Base-by-base conservation (phyloP, 768 basidiomycete species). In the Lentinus brumalis region DNA sequence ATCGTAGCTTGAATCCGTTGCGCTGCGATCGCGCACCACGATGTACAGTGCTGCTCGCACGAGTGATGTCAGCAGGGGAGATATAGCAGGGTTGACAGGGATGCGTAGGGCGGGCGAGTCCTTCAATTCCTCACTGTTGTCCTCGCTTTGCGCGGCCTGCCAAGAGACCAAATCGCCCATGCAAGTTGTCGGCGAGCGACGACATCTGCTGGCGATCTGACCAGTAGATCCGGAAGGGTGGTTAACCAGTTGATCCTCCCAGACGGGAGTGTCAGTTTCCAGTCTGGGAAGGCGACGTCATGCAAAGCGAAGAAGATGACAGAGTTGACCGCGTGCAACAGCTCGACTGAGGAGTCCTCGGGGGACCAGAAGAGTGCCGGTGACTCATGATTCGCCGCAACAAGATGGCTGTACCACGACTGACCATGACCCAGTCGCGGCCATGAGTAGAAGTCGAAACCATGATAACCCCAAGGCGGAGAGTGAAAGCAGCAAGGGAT, bases 301-400 rank as follows among this genome's bases (percentile, higher is more conserved):
- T 53, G 52, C 2, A 53, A 39, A 15, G 52, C 52, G 9, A 53
- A 16, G 38, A 40, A 53, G 38, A 53, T 14, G n/a, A 53, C 52
- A n/a, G 52, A 40, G 39, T 53, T 53, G 8, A 53, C 39, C n/a
- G 38, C 52, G 16, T 53, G 18, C 18, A 29, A 29, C 16, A 45
- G 44, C 15, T 45, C 44, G 12, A 18, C 16, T 2, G 16, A 3
- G 14, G 8, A 21, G n/a, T 15, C 14, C 16, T 45, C 44, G 15
- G 3, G 9, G 44, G n/a, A 16, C n/a, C n/a, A 9, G 16, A 16
- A 45, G 8, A 4, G 44, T 18, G 21, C 8, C 44, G n/a, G 44
- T 45, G n/a, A 16, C 15, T 21, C 16, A 45, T n/a, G 12, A 45
- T 45, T 16, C 44, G 44, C 21, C 44, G 44, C 44, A 45, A 16